Conservation (phyloP, 2,329 filamentous ascomycete genomes). For the Nannizzia gypsea region DNA sequence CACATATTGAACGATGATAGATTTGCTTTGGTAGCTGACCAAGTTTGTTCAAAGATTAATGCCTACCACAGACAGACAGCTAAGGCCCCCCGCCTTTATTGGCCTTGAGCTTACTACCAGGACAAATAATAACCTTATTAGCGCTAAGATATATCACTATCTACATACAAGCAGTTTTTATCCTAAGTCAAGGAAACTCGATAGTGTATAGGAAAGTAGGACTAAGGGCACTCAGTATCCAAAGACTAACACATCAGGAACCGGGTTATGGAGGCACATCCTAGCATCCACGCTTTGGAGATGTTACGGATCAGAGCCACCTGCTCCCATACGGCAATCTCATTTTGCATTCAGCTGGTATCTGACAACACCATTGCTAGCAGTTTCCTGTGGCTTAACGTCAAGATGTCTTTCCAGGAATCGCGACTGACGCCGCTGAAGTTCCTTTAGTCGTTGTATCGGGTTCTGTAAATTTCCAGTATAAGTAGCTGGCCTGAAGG, state of each 20-base stretch:
- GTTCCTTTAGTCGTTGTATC: constrained; percentile 54
- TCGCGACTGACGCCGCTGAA: constrained; percentile 55
- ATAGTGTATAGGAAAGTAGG: not conserved
- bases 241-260: not conserved
- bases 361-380: not conserved
- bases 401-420: constrained; percentile 35
- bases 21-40: too few species aligned
- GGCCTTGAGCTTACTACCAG: not conserved
- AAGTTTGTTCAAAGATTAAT: too few species aligned
- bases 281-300: not conserved
- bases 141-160: not conserved
- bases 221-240: not conserved
- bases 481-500: constrained; percentile 35
- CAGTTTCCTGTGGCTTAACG: not conserved
- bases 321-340: not conserved
- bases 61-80: too few species aligned
- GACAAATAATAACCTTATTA: not conserved
- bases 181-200: not conserved
- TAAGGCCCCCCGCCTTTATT: too few species aligned
- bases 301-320: not conserved
- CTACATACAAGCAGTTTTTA: not conserved
- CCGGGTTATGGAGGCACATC: not conserved
- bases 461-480: constrained; percentile 52
- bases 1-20: too few species aligned
- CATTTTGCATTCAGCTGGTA: not conserved